Percentiles rank a stretch among this genome's conserved stretches.
Evolutionary conservation across 75 land plant species (phyloP).

Genomic region (Cryptomeria japonica): DNA sequence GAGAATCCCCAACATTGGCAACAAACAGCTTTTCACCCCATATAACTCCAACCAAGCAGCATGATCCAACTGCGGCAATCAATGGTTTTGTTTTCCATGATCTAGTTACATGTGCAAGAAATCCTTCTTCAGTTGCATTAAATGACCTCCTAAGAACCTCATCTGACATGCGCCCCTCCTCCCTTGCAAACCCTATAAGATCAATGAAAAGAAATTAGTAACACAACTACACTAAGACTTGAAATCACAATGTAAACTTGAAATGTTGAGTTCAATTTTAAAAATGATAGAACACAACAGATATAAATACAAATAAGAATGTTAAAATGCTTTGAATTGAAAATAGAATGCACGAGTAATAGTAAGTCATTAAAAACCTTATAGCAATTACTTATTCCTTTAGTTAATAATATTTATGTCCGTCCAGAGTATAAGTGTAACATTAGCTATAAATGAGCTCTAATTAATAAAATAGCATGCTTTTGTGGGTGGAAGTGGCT

Average conservation of each 20-base stretch:
- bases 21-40: constrained; percentile 61
- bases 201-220: not conserved
- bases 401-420: not conserved
- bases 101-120: constrained; percentile 53
- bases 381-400: not conserved
- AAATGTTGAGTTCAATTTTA: not conserved
- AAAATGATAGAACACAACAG: not conserved
- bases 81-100: constrained; percentile 41
- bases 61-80: constrained; percentile 78
- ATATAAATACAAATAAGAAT: not conserved
- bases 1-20: constrained; percentile 92
- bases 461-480: not conserved
- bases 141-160: constrained; percentile 64
- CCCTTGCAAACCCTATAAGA: constrained; percentile 43
- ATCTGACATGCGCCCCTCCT: constrained; percentile 46
- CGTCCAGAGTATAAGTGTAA: not conserved
- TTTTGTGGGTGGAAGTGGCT: not conserved
- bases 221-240: not conserved
- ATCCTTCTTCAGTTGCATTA: constrained; percentile 72
- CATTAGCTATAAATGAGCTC: not conserved
- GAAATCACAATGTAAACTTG: not conserved
- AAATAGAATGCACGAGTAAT: not conserved
- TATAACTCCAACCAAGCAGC: constrained; percentile 89
- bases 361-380: not conserved
- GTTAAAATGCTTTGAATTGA: not conserved